A percentile compares a stretch with the other conserved stretches of the same genome.
Evolutionary conservation across 2,329 filamentous ascomycete species (phyloP).

Genomic region (Calonectria pteridis): DNA sequence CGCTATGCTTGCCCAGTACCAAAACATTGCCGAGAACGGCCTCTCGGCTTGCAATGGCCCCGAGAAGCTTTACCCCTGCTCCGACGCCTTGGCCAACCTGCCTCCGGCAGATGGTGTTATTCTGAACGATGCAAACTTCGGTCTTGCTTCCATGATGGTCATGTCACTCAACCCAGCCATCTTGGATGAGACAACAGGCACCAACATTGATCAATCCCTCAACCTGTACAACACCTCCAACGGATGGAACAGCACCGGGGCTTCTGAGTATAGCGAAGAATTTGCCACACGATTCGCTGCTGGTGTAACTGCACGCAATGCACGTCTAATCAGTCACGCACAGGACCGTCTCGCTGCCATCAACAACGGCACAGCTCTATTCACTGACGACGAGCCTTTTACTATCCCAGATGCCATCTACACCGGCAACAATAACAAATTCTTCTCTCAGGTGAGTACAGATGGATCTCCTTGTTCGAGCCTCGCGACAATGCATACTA

Average conservation of each 20-base stretch:
- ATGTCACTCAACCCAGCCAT: slow-evolving; percentile 11
- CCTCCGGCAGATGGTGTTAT: slow-evolving; percentile 6
- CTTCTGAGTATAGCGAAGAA: neutral
- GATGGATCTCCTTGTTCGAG: neutral
- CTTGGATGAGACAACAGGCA: neutral
- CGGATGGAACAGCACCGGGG: slow-evolving; percentile 3
- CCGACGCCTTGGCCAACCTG: neutral
- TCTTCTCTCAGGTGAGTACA: neutral
- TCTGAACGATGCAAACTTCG: slow-evolving; percentile 5
- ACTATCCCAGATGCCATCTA: neutral
- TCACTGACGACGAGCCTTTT: neutral
- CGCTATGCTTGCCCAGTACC: slow-evolving; percentile 6
- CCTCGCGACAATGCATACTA: neutral
- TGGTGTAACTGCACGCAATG: neutral
- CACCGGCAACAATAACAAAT: slow-evolving; percentile 10
- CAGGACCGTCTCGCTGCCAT: neutral
- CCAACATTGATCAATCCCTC: neutral
- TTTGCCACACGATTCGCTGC: slow-evolving; percentile 5
- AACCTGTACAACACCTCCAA: slow-evolving; percentile 5
- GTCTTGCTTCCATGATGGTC: neutral
- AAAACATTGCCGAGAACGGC: slow-evolving; percentile 14
- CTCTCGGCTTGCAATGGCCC: slow-evolving; percentile 8
- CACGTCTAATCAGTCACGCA: neutral
- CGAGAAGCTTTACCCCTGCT: slow-evolving; percentile 2
- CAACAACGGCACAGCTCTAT: neutral